These are phyloP conservation scores for Porpolomopsis calyptriformis DNA, from an alignment of 768 basidiomycete species.

Conservation along the genomic window DNA sequence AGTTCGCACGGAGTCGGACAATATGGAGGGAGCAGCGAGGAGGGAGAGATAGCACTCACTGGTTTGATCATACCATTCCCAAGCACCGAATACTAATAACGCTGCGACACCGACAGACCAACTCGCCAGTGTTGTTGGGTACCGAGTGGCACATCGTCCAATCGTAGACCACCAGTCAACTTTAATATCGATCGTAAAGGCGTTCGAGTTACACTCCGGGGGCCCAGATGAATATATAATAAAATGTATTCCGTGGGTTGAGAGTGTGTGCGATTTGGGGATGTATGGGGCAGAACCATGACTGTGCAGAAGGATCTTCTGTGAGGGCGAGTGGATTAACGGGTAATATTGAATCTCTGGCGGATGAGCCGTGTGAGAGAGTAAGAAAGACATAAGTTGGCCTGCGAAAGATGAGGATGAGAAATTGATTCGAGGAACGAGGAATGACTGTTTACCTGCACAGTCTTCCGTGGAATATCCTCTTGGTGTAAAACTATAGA, in stretches of 20 bases:
- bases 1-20: neutral
- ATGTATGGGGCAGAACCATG: conserved; percentile 62
- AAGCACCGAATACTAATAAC: conserved; percentile 44
- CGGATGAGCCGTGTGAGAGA: conserved; percentile 48
- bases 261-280: conserved; percentile 19
- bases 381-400: conserved; percentile 49
- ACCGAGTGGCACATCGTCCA: conserved; percentile 63
- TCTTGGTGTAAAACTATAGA: conserved; percentile 44
- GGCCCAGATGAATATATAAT: conserved; percentile 48
- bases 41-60: conserved; percentile 16
- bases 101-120: conserved; percentile 70
- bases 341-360: conserved; percentile 64
- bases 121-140: conserved; percentile 56
- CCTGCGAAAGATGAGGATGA: conserved; percentile 25
- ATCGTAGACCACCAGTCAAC: conserved; percentile 65
- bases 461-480: conserved; percentile 18
- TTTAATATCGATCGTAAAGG: conserved; percentile 35
- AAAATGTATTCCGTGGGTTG: conserved; percentile 36
- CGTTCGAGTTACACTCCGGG: conserved; percentile 32
- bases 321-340: conserved; percentile 25
- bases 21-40: no score
- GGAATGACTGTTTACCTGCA: conserved; percentile 19
- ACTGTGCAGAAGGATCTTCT: conserved; percentile 49
- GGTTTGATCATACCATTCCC: conserved; percentile 27
- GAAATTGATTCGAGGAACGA: neutral